Base-by-base conservation (phyloP, 2,329 filamentous ascomycete genomes). In the Aspergillus sp. region DNA sequence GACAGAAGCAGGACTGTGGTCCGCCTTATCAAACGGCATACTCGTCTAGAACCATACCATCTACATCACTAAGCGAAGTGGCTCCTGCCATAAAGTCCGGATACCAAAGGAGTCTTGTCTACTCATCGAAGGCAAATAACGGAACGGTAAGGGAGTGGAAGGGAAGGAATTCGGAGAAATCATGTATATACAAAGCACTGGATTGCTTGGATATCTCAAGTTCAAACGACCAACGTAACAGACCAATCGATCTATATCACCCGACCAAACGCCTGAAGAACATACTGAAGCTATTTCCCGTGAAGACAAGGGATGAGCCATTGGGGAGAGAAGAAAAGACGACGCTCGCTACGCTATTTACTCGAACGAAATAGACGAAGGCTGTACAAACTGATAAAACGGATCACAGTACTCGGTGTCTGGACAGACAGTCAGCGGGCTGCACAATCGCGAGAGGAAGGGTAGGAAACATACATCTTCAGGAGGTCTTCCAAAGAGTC, bases 401-500 rank as follows among this genome's bases (percentile, higher is more conserved):
- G 17, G 40, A 20, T 62, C 56, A 71, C 5, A 71, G 55, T 24
- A 71, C 62, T 20, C 62, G 65, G 59, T 70, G 54, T 33, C 67
- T 70, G 32, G 5, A 24, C n/a, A 22, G 17, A 17, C n/a, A 20
- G 35, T 36, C n/a, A 13, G 35, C 40, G 9, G n/a, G 19, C 11
- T 16, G 17, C n/a, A 33, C 20, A 45, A 16, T 45, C 16, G n/a
- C n/a, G 16, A 3, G 41, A 22, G 36, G 22, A n/a, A 30, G 17
- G 17, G 11, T 43, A 45, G 42, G 9, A 7, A 30, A 75, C 76
- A 53, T 73, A 82, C 80, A 75, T 73, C 69, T 80, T 79, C 63
- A 87, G 71, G 33, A 81, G 68, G 49, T 76, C 76, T 66, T 86
- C 84, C 40, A 87, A 68, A 51, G 76, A 83, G 42, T 79, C 71